These are phyloP conservation scores for Fusarium miscanthi DNA, from an alignment of 2,329 filamentous ascomycete genomes.

Conservation along the genomic window DNA sequence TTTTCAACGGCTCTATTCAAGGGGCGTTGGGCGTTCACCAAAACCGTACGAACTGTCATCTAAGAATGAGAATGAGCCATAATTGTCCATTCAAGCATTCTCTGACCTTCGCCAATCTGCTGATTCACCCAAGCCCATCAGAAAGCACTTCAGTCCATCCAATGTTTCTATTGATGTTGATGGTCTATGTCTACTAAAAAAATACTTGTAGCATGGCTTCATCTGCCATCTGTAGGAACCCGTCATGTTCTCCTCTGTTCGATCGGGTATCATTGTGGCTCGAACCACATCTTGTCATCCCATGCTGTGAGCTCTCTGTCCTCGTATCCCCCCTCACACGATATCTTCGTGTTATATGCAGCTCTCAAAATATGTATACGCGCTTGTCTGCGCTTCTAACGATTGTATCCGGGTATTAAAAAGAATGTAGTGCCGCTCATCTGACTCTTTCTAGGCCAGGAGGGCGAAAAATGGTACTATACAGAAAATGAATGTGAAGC, in stretches of 20 bases:
- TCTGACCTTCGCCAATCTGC: background rate
- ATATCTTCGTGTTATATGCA: slow-evolving; percentile 29
- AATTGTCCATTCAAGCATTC: too few species aligned
- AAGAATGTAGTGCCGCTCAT: slow-evolving; percentile 42
- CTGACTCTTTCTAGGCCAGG: slow-evolving; percentile 34
- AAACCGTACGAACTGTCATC: background rate
- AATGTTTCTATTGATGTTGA: slow-evolving; percentile 26
- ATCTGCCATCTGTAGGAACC: slow-evolving; percentile 10
- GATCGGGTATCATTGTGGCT: slow-evolving; percentile 39
- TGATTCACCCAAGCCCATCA: background rate
- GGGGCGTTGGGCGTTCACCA: background rate
- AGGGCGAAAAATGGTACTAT: slow-evolving; percentile 43
- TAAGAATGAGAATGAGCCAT: background rate
- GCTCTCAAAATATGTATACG: slow-evolving; percentile 24
- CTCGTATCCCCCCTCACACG: slow-evolving; percentile 19
- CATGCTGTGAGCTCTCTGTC: slow-evolving; percentile 13
- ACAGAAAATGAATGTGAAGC: slow-evolving; percentile 45
- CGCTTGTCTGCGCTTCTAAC: slow-evolving; percentile 13
- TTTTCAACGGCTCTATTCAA: slow-evolving; percentile 20
- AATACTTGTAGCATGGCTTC: slow-evolving; percentile 20
- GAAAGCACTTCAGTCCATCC: background rate
- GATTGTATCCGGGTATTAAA: slow-evolving; percentile 41
- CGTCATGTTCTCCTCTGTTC: slow-evolving; percentile 23
- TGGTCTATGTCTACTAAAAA: slow-evolving; percentile 20
- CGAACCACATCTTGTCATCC: slow-evolving; percentile 26